phyloP scores from a whole-genome alignment of 2,329 filamentous ascomycete genomes.

The Fonsecaea multimorphosa region DNA sequence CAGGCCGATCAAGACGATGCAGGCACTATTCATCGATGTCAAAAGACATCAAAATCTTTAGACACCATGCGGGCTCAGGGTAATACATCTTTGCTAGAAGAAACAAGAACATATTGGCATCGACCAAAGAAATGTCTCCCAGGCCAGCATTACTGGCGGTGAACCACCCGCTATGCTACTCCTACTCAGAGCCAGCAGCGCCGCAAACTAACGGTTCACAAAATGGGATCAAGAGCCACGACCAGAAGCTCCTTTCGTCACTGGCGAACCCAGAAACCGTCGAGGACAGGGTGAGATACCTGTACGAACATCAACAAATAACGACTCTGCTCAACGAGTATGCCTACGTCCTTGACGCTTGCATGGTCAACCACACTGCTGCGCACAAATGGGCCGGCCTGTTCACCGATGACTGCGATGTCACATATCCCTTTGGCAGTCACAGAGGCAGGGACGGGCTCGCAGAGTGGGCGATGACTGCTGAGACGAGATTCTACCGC shows the following conservation, averaged over 20 bases:
- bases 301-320: slow-evolving; percentile 48
- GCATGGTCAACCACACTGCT: slow-evolving; percentile 22
- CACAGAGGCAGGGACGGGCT: slow-evolving; percentile 21
- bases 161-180: slow-evolving; percentile 21
- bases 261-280: slow-evolving; percentile 16
- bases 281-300: slow-evolving; percentile 23
- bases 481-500: slow-evolving; percentile 25
- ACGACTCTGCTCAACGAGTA: slow-evolving; percentile 62
- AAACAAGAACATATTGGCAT: neutral
- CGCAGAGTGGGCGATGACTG: slow-evolving; percentile 26
- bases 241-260: neutral
- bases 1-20: neutral
- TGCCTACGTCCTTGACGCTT: slow-evolving; percentile 28
- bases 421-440: slow-evolving; percentile 28
- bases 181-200: neutral
- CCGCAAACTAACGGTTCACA: neutral
- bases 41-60: neutral
- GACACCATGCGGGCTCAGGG: neutral
- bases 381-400: slow-evolving; percentile 23
- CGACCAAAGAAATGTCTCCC: slow-evolving; percentile 5
- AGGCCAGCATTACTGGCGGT: slow-evolving; percentile 18
- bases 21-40: neutral
- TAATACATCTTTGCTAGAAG: neutral
- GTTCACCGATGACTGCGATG: slow-evolving; percentile 28
- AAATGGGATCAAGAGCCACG: neutral